phyloP scores from a whole-genome alignment of 2,329 filamentous ascomycete genomes.

The Aspergillus udagawae region DNA sequence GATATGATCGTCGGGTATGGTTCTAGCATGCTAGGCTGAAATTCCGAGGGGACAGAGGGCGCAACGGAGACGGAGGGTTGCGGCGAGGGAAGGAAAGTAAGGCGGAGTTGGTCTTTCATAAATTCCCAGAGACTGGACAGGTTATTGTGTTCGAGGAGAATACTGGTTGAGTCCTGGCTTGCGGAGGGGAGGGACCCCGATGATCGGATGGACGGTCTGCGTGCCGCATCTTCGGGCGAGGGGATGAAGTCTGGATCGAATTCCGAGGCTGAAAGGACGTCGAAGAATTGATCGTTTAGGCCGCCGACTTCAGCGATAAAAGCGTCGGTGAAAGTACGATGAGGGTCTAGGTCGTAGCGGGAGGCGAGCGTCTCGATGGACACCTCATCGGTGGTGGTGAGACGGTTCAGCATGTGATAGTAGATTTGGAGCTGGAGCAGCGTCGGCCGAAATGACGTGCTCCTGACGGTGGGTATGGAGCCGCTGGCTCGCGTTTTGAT shows the following conservation, averaged over 20 bases:
- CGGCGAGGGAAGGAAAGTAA: conserved; percentile 42
- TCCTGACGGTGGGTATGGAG: conserved; percentile 57
- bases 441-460: conserved; percentile 66
- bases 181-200: conserved; percentile 18
- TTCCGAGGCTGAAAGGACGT: conserved; percentile 36
- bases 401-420: conserved; percentile 72
- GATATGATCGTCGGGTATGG: conserved; percentile 40
- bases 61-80: conserved; percentile 15
- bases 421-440: conserved; percentile 88
- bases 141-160: conserved; percentile 57
- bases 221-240: conserved; percentile 20
- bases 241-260: conserved; percentile 24
- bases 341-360: conserved; percentile 65
- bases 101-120: conserved; percentile 58
- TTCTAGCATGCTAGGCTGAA: conserved; percentile 32
- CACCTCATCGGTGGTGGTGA: conserved; percentile 64
- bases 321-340: conserved; percentile 67
- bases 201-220: conserved; percentile 7
- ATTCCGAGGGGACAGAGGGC: conserved; percentile 28
- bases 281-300: conserved; percentile 64
- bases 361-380: conserved; percentile 65
- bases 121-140: conserved; percentile 58
- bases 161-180: conserved; percentile 46
- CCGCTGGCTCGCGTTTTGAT: conserved; percentile 72
- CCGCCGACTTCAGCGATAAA: conserved; percentile 73